A percentile compares a stretch with the other conserved stretches of the same genome.
These are phyloP conservation scores for Macrocybe gigantea DNA, from an alignment of 768 basidiomycete species.

Conservation along the genomic window DNA sequence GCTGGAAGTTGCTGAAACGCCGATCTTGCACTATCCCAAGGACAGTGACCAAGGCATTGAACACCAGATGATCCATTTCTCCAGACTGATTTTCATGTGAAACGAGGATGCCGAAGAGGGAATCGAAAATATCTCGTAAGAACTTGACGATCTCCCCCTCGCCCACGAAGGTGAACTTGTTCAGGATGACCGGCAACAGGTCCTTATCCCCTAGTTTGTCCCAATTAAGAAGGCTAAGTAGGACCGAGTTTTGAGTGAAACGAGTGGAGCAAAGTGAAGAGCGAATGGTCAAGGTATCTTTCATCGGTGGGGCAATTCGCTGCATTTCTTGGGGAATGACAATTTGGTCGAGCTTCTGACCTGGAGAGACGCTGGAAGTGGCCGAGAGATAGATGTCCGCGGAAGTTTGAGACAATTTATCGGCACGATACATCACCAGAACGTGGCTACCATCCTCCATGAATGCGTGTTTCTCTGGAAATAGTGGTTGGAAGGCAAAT, in stretches of 20 bases:
- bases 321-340: constrained; percentile 53
- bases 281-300: constrained; percentile 76
- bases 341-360: constrained; percentile 58
- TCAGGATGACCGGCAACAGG: constrained; percentile 63
- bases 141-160: constrained; percentile 96
- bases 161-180: constrained; percentile 85
- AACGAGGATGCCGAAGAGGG: constrained; percentile 84
- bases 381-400: constrained; percentile 70
- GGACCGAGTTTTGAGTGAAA: constrained; percentile 84
- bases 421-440: constrained; percentile 79
- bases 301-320: constrained; percentile 60
- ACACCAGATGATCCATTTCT: constrained; percentile 81
- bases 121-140: constrained; percentile 85
- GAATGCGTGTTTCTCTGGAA: constrained; percentile 70
- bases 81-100: constrained; percentile 68
- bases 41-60: constrained; percentile 86
- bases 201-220: constrained; percentile 61
- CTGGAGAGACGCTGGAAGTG: constrained; percentile 51
- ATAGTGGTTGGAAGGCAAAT: constrained; percentile 87
- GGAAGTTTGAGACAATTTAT: constrained; percentile 55
- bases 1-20: constrained; percentile 91
- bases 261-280: constrained; percentile 90
- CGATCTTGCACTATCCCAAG: constrained; percentile 92
- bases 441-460: constrained; percentile 87
- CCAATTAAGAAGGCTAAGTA: constrained; percentile 81